Percentiles rank a stretch among this genome's conserved stretches.
These are phyloP conservation scores for Theileria parva DNA, from an alignment of 169 alveolate genomes.

Conservation along the genomic window DNA sequence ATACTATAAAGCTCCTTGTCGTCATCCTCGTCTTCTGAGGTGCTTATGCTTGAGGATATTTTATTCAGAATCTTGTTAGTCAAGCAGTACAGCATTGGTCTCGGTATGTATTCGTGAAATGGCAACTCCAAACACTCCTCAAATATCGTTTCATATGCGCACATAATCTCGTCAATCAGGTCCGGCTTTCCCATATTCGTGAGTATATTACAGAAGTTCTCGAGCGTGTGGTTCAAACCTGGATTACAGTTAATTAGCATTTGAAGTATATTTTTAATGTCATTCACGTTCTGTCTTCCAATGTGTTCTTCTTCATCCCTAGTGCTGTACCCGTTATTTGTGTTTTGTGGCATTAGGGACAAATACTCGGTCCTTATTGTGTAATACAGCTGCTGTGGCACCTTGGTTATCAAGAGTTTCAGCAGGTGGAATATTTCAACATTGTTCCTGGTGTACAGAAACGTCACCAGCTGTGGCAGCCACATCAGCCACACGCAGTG, in stretches of 20 bases:
- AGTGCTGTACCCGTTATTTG: not conserved
- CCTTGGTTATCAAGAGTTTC: slow-evolving; percentile 43
- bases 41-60: slow-evolving; percentile 1
- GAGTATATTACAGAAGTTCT: slow-evolving; percentile 45
- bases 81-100: slow-evolving; percentile 49
- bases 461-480: slow-evolving; percentile 74
- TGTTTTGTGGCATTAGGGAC: slow-evolving; percentile 50
- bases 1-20: slow-evolving; percentile 15
- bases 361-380: slow-evolving; percentile 69
- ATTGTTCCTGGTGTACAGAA: slow-evolving; percentile 52
- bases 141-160: slow-evolving; percentile 59
- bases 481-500: slow-evolving; percentile 72
- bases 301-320: slow-evolving; percentile 1
- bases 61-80: slow-evolving; percentile 33
- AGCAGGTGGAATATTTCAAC: slow-evolving; percentile 68
- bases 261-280: slow-evolving; percentile 34
- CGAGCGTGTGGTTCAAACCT: slow-evolving; percentile 44
- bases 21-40: not conserved
- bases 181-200: slow-evolving; percentile 62
- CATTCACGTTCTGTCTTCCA: slow-evolving; percentile 14
- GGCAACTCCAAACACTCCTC: slow-evolving; percentile 69
- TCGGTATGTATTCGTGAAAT: slow-evolving; percentile 55
- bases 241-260: slow-evolving; percentile 42
- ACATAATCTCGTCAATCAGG: slow-evolving; percentile 52
- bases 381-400: slow-evolving; percentile 74